Evolutionary conservation across 495 filamentous ascomycete genomes (phyloP), one percentile per base, ranked within the genome.

Genomic region (Aspergillus olivimuriae): DNA sequence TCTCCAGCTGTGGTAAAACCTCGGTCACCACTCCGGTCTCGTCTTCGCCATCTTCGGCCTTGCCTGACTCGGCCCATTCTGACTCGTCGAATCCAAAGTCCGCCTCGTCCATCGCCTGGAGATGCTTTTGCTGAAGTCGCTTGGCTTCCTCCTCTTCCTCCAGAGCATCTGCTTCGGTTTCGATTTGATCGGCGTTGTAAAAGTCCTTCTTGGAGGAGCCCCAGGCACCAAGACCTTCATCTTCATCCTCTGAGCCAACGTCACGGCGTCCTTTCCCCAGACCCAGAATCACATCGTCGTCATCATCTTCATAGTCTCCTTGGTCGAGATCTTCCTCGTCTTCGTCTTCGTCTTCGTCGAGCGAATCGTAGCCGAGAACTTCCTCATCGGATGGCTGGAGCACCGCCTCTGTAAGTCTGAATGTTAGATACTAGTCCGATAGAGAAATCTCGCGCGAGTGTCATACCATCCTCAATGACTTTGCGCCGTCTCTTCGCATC

Each of bases 71-170:
- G 16, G 78, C 50, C 92, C 91, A 96, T 43, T 91, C 88, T 30
- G 76, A 74, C 59, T 94, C 87, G 50, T 96, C 87, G 42, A 95
- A 94, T 1, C 86, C 81, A 55, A 94, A 97, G 58, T 98, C 94
- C 31, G 81, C 86, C 55, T 92, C 89, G 12, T 80, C 73, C 82
- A 95, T 87, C 46, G 81, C 80, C 52, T 86, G 70, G 35, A 96
- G 60, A 51, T 88, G 89, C 75, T 94, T 96, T 57, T 87, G 78
- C 63, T 97, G 92, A 20, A 97, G 60, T 34, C 89, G 70, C 53
- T 80, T 78, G 18, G 91, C 92, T 56, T 97, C 92, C 5, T 77
- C 76, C 61, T 97, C 94, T 70, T 98, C 92, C 51, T 89, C 89
- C 43, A 92, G 60, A 1, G 91, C 90, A 72, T 94, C 91, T 40